Percentiles rank a stretch among this genome's conserved stretches.
These are phyloP conservation scores for Stephanodiscus minutulus DNA, from an alignment of 108 stramenopile genomes.

Conservation along the genomic window DNA sequence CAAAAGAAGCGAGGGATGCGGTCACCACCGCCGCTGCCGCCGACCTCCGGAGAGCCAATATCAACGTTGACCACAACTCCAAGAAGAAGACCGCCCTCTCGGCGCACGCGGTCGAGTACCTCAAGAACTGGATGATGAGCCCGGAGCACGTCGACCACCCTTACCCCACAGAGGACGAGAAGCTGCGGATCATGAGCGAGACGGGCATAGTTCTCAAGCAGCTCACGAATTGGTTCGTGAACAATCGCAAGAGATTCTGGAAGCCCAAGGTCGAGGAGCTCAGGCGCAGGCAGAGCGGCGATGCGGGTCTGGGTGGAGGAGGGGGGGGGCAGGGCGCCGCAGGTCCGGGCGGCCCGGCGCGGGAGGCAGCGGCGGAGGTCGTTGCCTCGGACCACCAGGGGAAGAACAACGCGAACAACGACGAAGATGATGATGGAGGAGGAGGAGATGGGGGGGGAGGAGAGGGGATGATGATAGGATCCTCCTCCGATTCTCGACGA, in stretches of 20 bases:
- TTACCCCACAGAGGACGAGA: slow-evolving; percentile 60
- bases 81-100: slow-evolving; percentile 46
- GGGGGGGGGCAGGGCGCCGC: too few species aligned
- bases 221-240: slow-evolving; percentile 61
- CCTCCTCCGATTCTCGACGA: slow-evolving; percentile 9
- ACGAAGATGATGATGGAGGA: too few species aligned
- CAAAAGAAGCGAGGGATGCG: too few species aligned
- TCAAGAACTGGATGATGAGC: slow-evolving; percentile 53
- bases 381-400: slow-evolving; percentile 3
- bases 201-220: slow-evolving; percentile 57
- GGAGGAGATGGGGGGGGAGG: background rate
- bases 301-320: background rate
- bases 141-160: slow-evolving; percentile 56
- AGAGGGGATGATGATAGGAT: too few species aligned
- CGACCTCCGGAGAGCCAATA: too few species aligned
- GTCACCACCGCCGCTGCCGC: too few species aligned
- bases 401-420: too few species aligned
- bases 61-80: slow-evolving; percentile 7
- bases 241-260: slow-evolving; percentile 59
- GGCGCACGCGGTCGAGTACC: slow-evolving; percentile 45
- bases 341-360: too few species aligned
- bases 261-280: slow-evolving; percentile 54
- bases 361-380: background rate
- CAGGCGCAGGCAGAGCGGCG: slow-evolving; percentile 11
- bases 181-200: slow-evolving; percentile 40